These are phyloP conservation scores for Cardamine resedifolia DNA, from an alignment of 345 rosid genomes.

Conservation along the genomic window DNA sequence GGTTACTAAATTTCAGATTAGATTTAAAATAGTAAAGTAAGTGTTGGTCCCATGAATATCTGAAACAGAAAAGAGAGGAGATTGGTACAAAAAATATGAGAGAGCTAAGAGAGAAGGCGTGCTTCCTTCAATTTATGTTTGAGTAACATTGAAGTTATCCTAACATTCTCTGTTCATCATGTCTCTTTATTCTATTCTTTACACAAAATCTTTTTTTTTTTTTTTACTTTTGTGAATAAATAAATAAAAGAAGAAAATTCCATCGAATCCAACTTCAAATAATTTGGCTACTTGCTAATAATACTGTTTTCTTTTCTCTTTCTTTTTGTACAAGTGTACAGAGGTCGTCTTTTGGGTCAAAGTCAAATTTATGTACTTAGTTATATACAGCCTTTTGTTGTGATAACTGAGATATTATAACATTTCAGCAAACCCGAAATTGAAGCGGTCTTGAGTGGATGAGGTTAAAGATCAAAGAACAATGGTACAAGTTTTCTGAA, in stretches of 20 bases:
- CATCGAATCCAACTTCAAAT: constrained; percentile 26
- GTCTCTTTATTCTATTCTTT: constrained; percentile 22
- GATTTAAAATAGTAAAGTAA: constrained; percentile 8
- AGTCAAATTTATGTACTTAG: constrained; percentile 41
- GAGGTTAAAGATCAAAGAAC: constrained; percentile 16
- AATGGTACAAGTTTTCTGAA: neutral
- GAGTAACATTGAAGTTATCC: constrained; percentile 62
- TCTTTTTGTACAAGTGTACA: constrained; percentile 34
- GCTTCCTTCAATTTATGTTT: constrained; percentile 42
- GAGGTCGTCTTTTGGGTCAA: constrained; percentile 38
- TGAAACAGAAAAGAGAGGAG: constrained; percentile 29
- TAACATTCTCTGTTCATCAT: constrained; percentile 56
- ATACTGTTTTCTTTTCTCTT: constrained; percentile 18
- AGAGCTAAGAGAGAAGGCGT: constrained; percentile 38
- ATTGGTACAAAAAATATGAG: constrained; percentile 30
- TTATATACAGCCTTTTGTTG: constrained; percentile 13
- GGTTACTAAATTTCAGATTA: neutral
- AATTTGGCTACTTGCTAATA: constrained; percentile 34
- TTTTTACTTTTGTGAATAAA: constrained; percentile 15
- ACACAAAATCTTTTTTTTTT: neutral
- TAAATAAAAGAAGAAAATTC: neutral
- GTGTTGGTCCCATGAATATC: constrained; percentile 35
- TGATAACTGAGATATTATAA: constrained; percentile 14
- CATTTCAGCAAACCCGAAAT: constrained; percentile 13
- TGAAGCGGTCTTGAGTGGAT: neutral